Evolutionary conservation across 2,329 filamentous ascomycete species (phyloP).

Genomic region (Fusarium sp.): DNA sequence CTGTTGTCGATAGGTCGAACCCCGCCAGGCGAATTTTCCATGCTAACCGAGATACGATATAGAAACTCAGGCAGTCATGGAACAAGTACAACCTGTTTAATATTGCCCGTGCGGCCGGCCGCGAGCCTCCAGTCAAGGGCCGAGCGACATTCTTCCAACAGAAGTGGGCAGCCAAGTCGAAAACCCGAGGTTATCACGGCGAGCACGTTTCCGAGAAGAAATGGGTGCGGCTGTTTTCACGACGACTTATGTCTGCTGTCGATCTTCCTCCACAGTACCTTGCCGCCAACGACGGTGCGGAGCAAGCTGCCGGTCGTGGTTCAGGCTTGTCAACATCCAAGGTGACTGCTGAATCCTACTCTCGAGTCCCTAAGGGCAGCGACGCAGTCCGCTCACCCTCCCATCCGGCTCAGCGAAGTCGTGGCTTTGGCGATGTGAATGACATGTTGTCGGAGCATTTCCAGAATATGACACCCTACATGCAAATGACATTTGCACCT

Average conservation of each 20-base stretch:
- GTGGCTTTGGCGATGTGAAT: slow-evolving; percentile 51
- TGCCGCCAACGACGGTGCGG: slow-evolving; percentile 83
- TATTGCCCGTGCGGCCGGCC: slow-evolving; percentile 62
- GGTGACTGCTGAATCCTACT: slow-evolving; percentile 53
- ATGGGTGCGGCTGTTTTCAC: slow-evolving; percentile 93
- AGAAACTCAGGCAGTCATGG: slow-evolving; percentile 97
- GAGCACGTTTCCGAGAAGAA: slow-evolving; percentile 93
- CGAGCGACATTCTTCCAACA: slow-evolving; percentile 91
- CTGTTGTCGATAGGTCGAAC: background rate
- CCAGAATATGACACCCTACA: slow-evolving; percentile 79
- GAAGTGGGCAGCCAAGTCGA: slow-evolving; percentile 93
- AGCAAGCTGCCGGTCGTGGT: slow-evolving; percentile 85
- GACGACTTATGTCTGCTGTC: slow-evolving; percentile 83
- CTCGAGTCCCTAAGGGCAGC: slow-evolving; percentile 46
- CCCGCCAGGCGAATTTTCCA: slow-evolving; percentile 19
- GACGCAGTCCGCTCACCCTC: slow-evolving; percentile 29
- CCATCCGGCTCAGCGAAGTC: slow-evolving; percentile 42
- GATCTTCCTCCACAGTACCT: slow-evolving; percentile 87
- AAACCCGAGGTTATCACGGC: slow-evolving; percentile 89
- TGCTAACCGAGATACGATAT: slow-evolving; percentile 39
- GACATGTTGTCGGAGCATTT: slow-evolving; percentile 52
- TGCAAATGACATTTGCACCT: slow-evolving; percentile 95
- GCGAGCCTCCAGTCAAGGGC: slow-evolving; percentile 49
- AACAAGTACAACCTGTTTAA: slow-evolving; percentile 98
- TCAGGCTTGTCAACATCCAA: slow-evolving; percentile 67